phyloP scores from a whole-genome alignment of 768 basidiomycete genomes.

The Boletus pseudopeckii region DNA sequence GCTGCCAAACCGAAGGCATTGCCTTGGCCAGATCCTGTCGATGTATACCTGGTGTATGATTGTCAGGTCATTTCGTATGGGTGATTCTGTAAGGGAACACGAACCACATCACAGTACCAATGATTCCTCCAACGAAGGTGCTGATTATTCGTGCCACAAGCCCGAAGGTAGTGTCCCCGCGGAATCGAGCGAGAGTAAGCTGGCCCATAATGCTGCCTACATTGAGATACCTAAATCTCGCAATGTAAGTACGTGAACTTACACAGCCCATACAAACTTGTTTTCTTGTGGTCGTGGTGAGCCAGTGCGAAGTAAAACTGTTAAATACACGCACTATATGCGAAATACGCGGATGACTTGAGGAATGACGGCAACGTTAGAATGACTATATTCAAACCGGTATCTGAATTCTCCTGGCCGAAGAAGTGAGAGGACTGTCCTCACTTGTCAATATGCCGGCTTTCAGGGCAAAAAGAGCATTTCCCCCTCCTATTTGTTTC shows the following conservation, averaged over 20 bases:
- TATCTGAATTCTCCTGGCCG: neutral
- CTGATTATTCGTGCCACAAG: slow-evolving; percentile 56
- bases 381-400: slow-evolving; percentile 38
- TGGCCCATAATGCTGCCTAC: slow-evolving; percentile 66
- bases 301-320: slow-evolving; percentile 1
- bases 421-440: slow-evolving; percentile 3
- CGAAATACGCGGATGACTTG: slow-evolving; percentile 50
- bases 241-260: slow-evolving; percentile 16
- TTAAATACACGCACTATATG: slow-evolving; percentile 46
- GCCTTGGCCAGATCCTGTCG: slow-evolving; percentile 55
- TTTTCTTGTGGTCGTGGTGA: slow-evolving; percentile 40
- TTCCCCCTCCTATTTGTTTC: slow-evolving; percentile 49
- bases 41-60: slow-evolving; percentile 55
- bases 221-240: neutral
- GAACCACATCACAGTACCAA: slow-evolving; percentile 67
- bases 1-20: slow-evolving; percentile 71
- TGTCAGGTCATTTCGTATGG: neutral
- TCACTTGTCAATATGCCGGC: slow-evolving; percentile 61
- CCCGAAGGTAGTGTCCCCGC: slow-evolving; percentile 72
- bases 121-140: slow-evolving; percentile 62
- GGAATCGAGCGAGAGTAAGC: slow-evolving; percentile 64
- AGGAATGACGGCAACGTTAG: slow-evolving; percentile 61
- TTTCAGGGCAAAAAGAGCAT: slow-evolving; percentile 67
- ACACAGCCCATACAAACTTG: slow-evolving; percentile 72
- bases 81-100: slow-evolving; percentile 12